Base-by-base conservation (phyloP, 306 rosid species). In the Cercis canadensis region DNA sequence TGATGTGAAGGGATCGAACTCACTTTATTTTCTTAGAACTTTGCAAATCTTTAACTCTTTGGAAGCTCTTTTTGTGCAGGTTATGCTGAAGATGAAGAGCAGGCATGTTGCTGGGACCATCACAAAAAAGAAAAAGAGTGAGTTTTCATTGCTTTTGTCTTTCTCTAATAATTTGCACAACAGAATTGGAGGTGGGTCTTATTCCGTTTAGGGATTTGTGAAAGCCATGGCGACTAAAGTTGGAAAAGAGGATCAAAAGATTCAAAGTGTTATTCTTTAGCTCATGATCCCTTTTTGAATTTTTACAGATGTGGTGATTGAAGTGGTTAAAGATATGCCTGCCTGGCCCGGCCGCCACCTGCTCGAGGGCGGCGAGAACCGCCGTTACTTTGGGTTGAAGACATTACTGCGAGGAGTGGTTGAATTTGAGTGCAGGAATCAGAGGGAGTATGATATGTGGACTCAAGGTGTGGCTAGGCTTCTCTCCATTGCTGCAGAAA, bases 41-140 rank as follows among this genome's bases (percentile, higher is more conserved):
- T 55, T 60, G 44, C 70, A 24, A 77, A 5, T 54, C 59, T 78
- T 78, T 65, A 58, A 67, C 69, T 74, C 79, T 70, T 80, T 69
- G 44, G 71, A 77, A 54, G 31, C 61, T 82, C 80, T 87, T 83
- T 89, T 76, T 82, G 84, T 69, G 88, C 81, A 95, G 97, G 97
- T 95, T 70, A 87, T 87, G 84, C 66, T 95, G 80, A 95, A 95
- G 88, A 95, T 95, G 99, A 95, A 95, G 96, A 95, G 99, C 78
- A 91, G 87, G 85, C 97, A 95, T 69, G 97, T 91, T 78, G 96
- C 92, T 77, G 99, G 99, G 89, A 87, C 99, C 96, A 77, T 95
- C 79, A 91, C 96, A 6, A 95, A 95, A 88, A 95, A 95, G 99
- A 95, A 95, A 89, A 95, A 95, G 96, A 95, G 99, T 95, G 74